Base-by-base conservation (phyloP, 768 basidiomycete species). In the Collybiopsis confluens region DNA sequence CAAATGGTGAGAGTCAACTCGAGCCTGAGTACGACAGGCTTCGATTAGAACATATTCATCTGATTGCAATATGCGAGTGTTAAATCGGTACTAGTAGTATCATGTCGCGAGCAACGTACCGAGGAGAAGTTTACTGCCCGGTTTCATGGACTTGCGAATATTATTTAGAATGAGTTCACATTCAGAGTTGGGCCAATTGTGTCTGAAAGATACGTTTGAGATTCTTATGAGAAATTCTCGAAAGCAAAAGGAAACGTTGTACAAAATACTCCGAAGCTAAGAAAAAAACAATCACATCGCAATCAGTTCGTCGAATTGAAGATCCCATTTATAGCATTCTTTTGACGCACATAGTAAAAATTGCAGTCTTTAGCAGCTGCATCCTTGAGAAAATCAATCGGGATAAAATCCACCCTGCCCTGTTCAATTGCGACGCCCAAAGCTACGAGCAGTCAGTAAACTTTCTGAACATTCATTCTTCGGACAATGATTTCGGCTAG, bases 161-260 rank as follows among this genome's bases (percentile, higher is more conserved):
- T 68, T 65, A 1, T 54, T 59, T 2, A 78, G 61, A 41, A 78
- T 75, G 30, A 61, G 60, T 21, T 71, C 35, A 55, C 67, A 66
- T 35, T 70, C 65, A 1, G 61, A 61, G 45, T 73, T 65, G 0
- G 70, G 67, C 77, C 77, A 78, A 52, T 76, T 68, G 47, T 76
- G 76, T 16, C 74, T 76, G 44, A 11, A 33, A 7, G 20, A 30
- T 13, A 20, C 23, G 13, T 6, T 15, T 30, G 26, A 9, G 21
- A 20, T 15, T 4, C 16, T n/a, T 6, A 21, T 6, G 10, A 8
- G 24, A 21, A 4, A 28, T 24, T 7, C 8, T 45, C 16, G 18
- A n/a, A n/a, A n/a, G n/a, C n/a, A n/a, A n/a, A n/a, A n/a, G n/a
- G n/a, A n/a, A n/a, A n/a, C n/a, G n/a, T n/a, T n/a, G n/a, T 33